A percentile compares a stretch with the other conserved stretches of the same genome.
Conservation (phyloP, 78 protist genomes). For the Isochrysis galbana region DNA sequence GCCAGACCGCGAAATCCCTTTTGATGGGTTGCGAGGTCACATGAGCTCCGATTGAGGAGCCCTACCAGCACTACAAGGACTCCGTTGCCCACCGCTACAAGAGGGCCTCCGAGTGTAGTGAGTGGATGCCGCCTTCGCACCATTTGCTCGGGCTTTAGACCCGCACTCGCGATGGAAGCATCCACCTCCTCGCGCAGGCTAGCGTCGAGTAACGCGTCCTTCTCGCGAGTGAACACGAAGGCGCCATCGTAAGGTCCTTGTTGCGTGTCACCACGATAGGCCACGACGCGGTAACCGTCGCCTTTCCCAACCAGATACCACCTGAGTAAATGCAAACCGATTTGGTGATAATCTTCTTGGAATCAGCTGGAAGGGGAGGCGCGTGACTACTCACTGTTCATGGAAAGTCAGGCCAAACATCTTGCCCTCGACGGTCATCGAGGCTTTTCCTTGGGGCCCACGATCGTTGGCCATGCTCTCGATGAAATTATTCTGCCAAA, state of each 20-base stretch:
- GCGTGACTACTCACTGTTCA: no score
- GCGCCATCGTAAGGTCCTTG: slow-evolving; percentile 24
- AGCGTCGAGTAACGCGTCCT: not conserved
- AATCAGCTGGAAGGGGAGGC: no score
- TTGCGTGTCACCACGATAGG: slow-evolving; percentile 8
- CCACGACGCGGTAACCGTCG: not conserved
- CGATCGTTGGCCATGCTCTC: not conserved
- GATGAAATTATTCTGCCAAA: not conserved
- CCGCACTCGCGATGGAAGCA: not conserved
- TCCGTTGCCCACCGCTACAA: no score
- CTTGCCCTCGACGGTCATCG: not conserved
- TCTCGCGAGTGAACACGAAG: not conserved
- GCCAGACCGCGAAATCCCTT: no score
- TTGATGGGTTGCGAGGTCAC: no score
- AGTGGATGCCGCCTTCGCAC: no score
- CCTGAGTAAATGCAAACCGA: no score
- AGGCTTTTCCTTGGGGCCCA: not conserved
- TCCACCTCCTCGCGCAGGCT: not conserved
- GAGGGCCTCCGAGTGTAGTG: no score
- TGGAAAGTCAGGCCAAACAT: slow-evolving; percentile 28
- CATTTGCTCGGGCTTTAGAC: not conserved
- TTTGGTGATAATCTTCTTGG: no score
- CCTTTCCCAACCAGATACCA: not conserved
- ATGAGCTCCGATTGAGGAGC: no score
- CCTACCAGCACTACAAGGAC: no score